These are phyloP conservation scores for Penicillium sp. DNA, from an alignment of 2,329 filamentous ascomycete genomes.

Conservation along the genomic window DNA sequence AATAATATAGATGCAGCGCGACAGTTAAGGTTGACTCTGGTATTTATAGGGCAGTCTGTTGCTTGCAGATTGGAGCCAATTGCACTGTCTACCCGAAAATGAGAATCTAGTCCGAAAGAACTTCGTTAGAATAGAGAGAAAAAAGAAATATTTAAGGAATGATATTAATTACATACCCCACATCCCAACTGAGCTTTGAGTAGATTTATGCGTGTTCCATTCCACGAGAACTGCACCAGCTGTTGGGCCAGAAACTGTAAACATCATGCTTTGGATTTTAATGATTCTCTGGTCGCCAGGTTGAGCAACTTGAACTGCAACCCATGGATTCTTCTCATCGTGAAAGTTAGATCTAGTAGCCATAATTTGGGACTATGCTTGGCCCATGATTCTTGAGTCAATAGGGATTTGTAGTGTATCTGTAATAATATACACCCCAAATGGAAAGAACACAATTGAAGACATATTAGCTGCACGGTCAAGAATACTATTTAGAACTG, in stretches of 20 bases:
- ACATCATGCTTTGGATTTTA: slow-evolving; percentile 36
- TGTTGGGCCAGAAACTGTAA: slow-evolving; percentile 30
- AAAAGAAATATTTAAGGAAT: too few relatives aligned
- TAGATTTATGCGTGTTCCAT: slow-evolving; percentile 31
- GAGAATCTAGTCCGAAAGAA: slow-evolving; percentile 42
- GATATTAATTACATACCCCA: slow-evolving; percentile 20
- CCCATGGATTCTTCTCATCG: slow-evolving; percentile 7
- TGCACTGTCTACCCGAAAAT: slow-evolving; percentile 38
- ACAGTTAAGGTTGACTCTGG: slow-evolving; percentile 22
- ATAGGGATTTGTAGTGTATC: slow-evolving; percentile 65
- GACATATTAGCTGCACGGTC: slow-evolving; percentile 17
- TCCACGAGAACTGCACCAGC: slow-evolving; percentile 35
- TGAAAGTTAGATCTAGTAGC: slow-evolving; percentile 28
- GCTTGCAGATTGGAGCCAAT: slow-evolving; percentile 30
- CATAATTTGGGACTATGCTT: slow-evolving; percentile 41
- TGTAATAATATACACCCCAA: slow-evolving; percentile 68
- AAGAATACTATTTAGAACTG: slow-evolving; percentile 20
- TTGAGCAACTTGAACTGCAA: slow-evolving; percentile 19
- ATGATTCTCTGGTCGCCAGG: slow-evolving; percentile 29
- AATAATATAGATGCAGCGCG: slow-evolving; percentile 50
- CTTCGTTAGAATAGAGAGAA: too few relatives aligned
- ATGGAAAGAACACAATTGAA: slow-evolving; percentile 67
- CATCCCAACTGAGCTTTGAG: slow-evolving; percentile 6
- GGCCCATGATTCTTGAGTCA: slow-evolving; percentile 57
- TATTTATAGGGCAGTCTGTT: slow-evolving; percentile 29